phyloP scores from a whole-genome alignment of 106 monocot genomes.

The Allium cepa region DNA sequence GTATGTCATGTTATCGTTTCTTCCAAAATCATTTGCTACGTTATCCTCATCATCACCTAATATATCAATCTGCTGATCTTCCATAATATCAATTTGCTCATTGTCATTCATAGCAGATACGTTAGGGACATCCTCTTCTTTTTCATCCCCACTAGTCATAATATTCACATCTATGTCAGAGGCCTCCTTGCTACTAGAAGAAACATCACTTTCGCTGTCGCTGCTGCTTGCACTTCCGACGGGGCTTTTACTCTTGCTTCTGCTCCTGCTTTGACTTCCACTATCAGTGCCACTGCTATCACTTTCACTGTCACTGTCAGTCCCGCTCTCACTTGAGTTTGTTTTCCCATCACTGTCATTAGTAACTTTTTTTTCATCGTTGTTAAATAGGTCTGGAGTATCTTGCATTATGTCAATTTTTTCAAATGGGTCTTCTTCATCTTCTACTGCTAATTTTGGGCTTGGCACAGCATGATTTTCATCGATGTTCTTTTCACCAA shows the following conservation, averaged over 20 bases:
- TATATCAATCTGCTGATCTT: slow-evolving; percentile 19
- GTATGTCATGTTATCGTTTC: slow-evolving; percentile 12
- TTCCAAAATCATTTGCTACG: slow-evolving; percentile 26
- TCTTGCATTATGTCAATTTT: slow-evolving; percentile 30
- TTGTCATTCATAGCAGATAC: background rate
- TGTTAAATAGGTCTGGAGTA: slow-evolving; percentile 25
- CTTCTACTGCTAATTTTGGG: slow-evolving; percentile 14
- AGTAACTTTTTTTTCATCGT: slow-evolving; percentile 15
- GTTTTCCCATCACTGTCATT: slow-evolving; percentile 40
- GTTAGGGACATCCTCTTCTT: slow-evolving; percentile 24
- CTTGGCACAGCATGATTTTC: slow-evolving; percentile 22
- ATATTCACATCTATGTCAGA: slow-evolving; percentile 89
- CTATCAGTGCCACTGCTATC: slow-evolving; percentile 77
- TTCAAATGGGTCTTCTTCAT: slow-evolving; percentile 43
- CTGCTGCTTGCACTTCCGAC: slow-evolving; percentile 61
- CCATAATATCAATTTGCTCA: background rate
- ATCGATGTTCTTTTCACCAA: slow-evolving; percentile 15
- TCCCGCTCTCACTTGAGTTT: slow-evolving; percentile 82
- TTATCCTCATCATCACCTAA: slow-evolving; percentile 18
- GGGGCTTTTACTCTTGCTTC: slow-evolving; percentile 58
- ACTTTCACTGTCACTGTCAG: slow-evolving; percentile 73
- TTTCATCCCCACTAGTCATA: slow-evolving; percentile 78
- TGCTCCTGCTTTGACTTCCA: slow-evolving; percentile 61
- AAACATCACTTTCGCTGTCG: slow-evolving; percentile 91
- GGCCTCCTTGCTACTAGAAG: slow-evolving; percentile 87